A percentile compares a stretch with the other conserved stretches of the same genome.
Conservation (phyloP, 192 early-diverging fungal species). For the Coemansia sp. region DNA sequence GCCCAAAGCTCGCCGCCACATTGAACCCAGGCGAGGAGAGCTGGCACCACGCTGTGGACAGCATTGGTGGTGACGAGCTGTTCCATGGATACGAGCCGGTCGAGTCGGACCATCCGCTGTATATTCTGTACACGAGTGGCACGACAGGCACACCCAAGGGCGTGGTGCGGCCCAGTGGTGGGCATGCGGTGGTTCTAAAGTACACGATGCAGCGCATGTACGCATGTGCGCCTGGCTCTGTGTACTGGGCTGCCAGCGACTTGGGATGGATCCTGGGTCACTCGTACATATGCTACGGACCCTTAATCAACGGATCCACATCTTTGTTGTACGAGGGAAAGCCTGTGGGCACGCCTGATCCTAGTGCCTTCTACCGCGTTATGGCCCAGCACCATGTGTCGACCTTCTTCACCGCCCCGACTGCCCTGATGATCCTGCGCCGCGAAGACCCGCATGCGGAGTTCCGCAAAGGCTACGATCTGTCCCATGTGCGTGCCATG, state of each 20-base stretch:
- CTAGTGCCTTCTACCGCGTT: conserved; percentile 77
- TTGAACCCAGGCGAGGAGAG: conserved; percentile 47
- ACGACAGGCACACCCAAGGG: conserved; percentile 82
- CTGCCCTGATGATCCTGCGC: conserved; percentile 73
- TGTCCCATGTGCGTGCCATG: conserved; percentile 62
- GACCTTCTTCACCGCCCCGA: conserved; percentile 80
- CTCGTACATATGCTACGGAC: conserved; percentile 79
- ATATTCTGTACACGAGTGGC: conserved; percentile 80
- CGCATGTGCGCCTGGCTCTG: conserved; percentile 67
- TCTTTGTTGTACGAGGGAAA: conserved; percentile 88
- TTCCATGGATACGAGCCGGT: conserved; percentile 63
- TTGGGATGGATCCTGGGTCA: conserved; percentile 90
- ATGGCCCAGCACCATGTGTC: conserved; percentile 74
- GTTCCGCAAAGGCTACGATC: conserved; percentile 59
- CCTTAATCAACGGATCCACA: conserved; percentile 71
- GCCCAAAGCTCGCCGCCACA: conserved; percentile 53
- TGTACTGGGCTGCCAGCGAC: conserved; percentile 78
- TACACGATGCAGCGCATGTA: conserved; percentile 74
- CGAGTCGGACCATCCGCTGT: conserved; percentile 70
- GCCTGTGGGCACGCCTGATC: conserved; percentile 76
- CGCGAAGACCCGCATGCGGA: conserved; percentile 71
- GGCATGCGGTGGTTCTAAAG: conserved; percentile 69
- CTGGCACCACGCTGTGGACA: conserved; percentile 21
- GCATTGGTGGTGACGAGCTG: conserved; percentile 55
- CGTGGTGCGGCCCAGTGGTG: conserved; percentile 55